Base-by-base conservation (phyloP, 2,329 filamentous ascomycete species). In the Ceratocystis alfenasii region DNA sequence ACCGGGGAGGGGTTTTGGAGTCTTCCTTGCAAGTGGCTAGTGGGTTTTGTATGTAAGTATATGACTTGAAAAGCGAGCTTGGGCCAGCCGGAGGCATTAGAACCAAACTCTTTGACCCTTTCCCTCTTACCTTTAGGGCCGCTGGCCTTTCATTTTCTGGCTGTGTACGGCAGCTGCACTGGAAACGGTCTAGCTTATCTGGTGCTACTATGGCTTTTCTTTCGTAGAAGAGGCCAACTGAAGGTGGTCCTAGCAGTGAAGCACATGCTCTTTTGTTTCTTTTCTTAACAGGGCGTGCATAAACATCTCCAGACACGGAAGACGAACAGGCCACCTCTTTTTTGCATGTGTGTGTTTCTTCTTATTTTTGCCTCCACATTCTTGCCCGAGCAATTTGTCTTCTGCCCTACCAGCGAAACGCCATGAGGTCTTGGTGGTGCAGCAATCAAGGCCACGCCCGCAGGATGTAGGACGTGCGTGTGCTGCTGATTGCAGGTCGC, bases 271-370 rank as follows among this genome's bases (percentile, higher is more conserved):
- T n/a, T 36, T 12, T 36, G 36, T 36, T 36, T 36, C 36, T 36
- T 36, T 59, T 59, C 15, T 59, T 59, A 59, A 59, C 33, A 7
- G 53, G 53, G 53, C 15, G 53, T 59, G 53, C 53, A 59, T 59
- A 33, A 59, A 59, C 53, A 30, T 17, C 7, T 33, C 28, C 28
- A 59, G 53, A 59, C 53, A 59, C 53, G 53, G 25, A 30, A 17
- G 28, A 17, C 25, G 28, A 50, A 59, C 53, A 59, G 53, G 53
- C 53, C 53, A 17, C 22, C 22, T 30, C 17, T 57, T 57, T 57
- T 10, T 57, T 33, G n/a, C 12, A 6, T 57, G 4, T 57, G 3
- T n/a, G 22, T 55, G 8, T 55, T 55, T 10, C 28, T 30, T 28
- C 30, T 10, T 36, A 30, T n/a, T 59, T 10, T 59, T 59, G 22